Evolutionary conservation across 805 yeast species (phyloP).

Genomic region (Jamesozyma lodderae): DNA sequence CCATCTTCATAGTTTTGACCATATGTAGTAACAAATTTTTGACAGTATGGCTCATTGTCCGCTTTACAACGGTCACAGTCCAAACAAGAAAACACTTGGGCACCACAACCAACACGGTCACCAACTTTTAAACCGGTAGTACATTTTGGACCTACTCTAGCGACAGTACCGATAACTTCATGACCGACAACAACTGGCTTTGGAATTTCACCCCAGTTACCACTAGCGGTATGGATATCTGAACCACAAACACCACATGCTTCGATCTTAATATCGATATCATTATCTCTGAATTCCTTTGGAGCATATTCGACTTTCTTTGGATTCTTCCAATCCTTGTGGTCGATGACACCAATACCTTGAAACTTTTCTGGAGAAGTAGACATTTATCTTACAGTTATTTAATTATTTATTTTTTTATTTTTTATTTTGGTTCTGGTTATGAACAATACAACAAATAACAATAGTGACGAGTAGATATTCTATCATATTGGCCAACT

Average conservation of each 20-base stretch:
- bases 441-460: too few species aligned
- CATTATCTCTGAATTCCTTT: conserved; percentile 36
- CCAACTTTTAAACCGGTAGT: conserved; percentile 45
- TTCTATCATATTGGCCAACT: too few species aligned
- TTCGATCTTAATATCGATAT: conserved; percentile 49
- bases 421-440: too few species aligned
- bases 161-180: conserved; percentile 54
- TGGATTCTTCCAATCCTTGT: conserved; percentile 48
- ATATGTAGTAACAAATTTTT: conserved; percentile 42
- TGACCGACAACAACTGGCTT: conserved; percentile 52
- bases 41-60: conserved; percentile 52
- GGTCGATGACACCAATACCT: conserved; percentile 48
- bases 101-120: conserved; percentile 76
- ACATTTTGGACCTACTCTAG: conserved; percentile 51
- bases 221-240: conserved; percentile 31
- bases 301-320: conserved; percentile 42
- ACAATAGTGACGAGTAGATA: too few species aligned
- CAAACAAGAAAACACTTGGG: conserved; percentile 52
- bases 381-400: too few species aligned
- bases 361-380: conserved; percentile 37
- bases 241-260: conserved; percentile 64
- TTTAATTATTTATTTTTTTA: too few species aligned
- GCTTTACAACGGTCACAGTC: conserved; percentile 50
- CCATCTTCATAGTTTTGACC: conserved; percentile 36
- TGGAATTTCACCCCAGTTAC: conserved; percentile 17